Conservation (phyloP, 768 basidiomycete species). For the Auricularia heimuer region DNA sequence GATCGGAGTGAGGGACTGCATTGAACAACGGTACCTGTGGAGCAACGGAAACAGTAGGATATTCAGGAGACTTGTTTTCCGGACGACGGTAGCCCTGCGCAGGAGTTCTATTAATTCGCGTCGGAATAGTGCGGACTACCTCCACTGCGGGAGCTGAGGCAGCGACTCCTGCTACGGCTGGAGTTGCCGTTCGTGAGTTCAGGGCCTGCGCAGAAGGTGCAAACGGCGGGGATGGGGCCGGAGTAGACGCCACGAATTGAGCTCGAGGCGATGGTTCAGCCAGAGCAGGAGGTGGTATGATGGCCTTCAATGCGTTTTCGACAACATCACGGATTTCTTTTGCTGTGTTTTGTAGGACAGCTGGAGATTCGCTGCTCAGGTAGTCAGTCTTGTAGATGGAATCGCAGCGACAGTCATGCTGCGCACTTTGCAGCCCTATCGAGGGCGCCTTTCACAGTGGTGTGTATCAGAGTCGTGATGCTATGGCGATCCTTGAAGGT, state of each 20-base stretch:
- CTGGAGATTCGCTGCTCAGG: background rate
- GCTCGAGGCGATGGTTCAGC: background rate
- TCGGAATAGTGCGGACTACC: too few relatives aligned
- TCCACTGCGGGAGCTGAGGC: too few relatives aligned
- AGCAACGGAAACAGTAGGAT: too few relatives aligned
- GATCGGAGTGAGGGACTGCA: too few relatives aligned
- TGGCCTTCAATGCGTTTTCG: background rate
- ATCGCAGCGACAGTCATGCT: background rate
- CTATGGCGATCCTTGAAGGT: background rate
- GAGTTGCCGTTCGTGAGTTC: too few relatives aligned
- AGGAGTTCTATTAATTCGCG: too few relatives aligned
- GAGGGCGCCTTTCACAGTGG: background rate
- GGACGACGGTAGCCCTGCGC: too few relatives aligned
- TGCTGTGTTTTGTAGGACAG: background rate
- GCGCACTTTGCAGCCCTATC: background rate
- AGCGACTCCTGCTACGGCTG: too few relatives aligned
- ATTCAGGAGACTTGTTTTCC: too few relatives aligned
- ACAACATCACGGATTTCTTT: background rate
- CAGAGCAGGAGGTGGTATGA: background rate
- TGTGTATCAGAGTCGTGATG: background rate
- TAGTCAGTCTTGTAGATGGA: background rate
- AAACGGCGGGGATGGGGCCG: too few relatives aligned
- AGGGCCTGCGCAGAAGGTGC: too few relatives aligned
- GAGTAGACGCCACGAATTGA: background rate
- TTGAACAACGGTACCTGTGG: too few relatives aligned